Base-by-base conservation (phyloP, 75 land plant genomes). In the Pinus tabuliformis region DNA sequence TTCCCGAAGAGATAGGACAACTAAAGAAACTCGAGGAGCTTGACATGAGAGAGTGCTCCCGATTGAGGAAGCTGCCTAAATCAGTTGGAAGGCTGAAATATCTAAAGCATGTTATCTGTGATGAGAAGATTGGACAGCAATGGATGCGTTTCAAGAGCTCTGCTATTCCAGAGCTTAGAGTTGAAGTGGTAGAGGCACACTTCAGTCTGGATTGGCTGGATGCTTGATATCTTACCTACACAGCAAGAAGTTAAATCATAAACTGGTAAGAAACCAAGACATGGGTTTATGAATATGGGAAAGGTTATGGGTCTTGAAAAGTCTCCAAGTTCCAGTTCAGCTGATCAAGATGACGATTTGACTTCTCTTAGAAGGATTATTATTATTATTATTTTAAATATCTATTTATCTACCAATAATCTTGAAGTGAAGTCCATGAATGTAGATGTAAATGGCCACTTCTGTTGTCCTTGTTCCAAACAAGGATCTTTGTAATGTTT, bases 41-140 rank as follows among this genome's bases (percentile, higher is more conserved):
- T 18, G 89, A 90, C 81, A 90, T 90, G 92, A 80, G 89, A 58
- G 85, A 87, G 73, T 90, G 92, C 39, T 58, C 74, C 13, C 81
- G 24, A 22, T 61, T 90, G 18, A 79, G 59, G 78, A 57, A 39
- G 24, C 71, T 90, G n/a, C 92, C 92, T 2, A 26, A 54, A 3
- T 90, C 74, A 20, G 8, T 52, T 16, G 24, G 15, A 73, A 15
- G 30, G 12, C 36, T 52, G 26, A 73, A 4, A 56, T 42, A 30
- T 73, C 36, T 52, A 56, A 54, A 28, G 74, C 56, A 54, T 52
- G 74, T 73, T 24, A 56, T 42, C 57, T 52, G 57, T 54, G 74
- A 73, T 52, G 74, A 52, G 13, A 73, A 73, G 74, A 54, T 54
- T 73, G 57, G 12, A 56, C 16, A 17, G 20, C 28, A 73, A 73